These are phyloP conservation scores for Fraxinus greggii DNA, from an alignment of 305 asterid genomes.

Conservation along the genomic window DNA sequence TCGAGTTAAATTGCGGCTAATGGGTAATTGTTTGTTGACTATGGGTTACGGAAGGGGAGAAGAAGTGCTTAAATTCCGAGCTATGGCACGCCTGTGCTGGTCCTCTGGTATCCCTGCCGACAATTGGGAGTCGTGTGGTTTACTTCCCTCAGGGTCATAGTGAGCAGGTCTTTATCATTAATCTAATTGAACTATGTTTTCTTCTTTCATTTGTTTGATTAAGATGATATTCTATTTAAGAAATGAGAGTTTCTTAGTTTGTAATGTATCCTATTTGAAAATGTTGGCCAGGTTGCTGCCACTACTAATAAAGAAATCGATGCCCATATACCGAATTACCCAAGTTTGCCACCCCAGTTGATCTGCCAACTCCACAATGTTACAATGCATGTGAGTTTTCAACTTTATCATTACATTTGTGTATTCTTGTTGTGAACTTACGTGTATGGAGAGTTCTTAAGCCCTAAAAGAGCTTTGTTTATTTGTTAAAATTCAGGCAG, in stretches of 20 bases:
- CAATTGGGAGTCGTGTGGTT: constrained; percentile 73
- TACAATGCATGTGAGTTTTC: constrained; percentile 85
- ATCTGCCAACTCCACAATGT: constrained; percentile 96
- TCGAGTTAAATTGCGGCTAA: constrained; percentile 36
- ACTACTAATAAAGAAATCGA: constrained; percentile 90
- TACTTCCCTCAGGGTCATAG: constrained; percentile 99
- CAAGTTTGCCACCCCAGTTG: constrained; percentile 82
- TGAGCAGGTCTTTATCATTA: constrained; percentile 64
- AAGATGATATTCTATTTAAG: background rate
- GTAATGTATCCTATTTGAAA: constrained; percentile 34
- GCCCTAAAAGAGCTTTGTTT: constrained; percentile 11
- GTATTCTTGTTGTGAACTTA: constrained; percentile 2
- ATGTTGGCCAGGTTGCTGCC: constrained; percentile 70
- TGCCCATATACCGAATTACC: constrained; percentile 92
- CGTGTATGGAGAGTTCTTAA: constrained; percentile 11
- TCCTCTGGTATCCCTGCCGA: constrained; percentile 88
- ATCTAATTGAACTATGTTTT: background rate
- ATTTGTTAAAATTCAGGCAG: constrained; percentile 66
- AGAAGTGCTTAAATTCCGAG: constrained; percentile 91
- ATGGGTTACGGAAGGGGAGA: constrained; percentile 67
- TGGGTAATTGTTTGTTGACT: constrained; percentile 24
- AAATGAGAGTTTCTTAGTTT: background rate
- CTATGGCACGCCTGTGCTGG: constrained; percentile 99
- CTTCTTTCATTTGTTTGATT: constrained; percentile 16
- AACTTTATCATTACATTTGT: constrained; percentile 20